phyloP scores from a whole-genome alignment of 352 stramenopile species.

The Blastocystis sp. region DNA sequence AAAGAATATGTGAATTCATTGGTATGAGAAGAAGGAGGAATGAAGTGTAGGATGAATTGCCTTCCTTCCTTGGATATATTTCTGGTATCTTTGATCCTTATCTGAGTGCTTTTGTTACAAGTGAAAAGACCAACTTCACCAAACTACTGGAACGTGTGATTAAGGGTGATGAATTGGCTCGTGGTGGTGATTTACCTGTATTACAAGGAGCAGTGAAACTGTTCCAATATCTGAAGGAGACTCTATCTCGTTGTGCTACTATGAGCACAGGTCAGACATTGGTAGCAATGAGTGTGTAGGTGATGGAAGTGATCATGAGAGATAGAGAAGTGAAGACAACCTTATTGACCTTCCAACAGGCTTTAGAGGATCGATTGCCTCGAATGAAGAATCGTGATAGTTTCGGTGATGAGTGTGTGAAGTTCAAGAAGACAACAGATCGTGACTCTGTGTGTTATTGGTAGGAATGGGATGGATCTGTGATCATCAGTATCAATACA shows the following conservation, averaged over 20 bases:
- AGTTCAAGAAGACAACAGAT: not conserved
- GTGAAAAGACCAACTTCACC: conserved; percentile 90
- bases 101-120: conserved; percentile 88
- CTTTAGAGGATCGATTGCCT: conserved; percentile 73
- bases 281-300: conserved; percentile 79
- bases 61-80: conserved; percentile 71
- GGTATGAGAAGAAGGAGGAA: conserved; percentile 50
- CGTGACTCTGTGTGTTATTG: not conserved
- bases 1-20: conserved; percentile 67
- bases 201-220: conserved; percentile 92
- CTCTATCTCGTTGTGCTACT: conserved; percentile 87
- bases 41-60: conserved; percentile 65
- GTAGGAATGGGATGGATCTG: not conserved
- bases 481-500: conserved; percentile 78
- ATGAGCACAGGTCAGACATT: conserved; percentile 93
- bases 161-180: conserved; percentile 83
- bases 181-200: conserved; percentile 84
- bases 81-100: conserved; percentile 88
- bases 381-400: conserved; percentile 37
- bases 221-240: conserved; percentile 97
- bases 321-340: conserved; percentile 81
- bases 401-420: conserved; percentile 11
- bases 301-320: not conserved
- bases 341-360: conserved; percentile 73
- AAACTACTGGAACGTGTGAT: conserved; percentile 82